phyloP scores from a whole-genome alignment of 2,329 filamentous ascomycete species.

The Rutstroemia sp. region DNA sequence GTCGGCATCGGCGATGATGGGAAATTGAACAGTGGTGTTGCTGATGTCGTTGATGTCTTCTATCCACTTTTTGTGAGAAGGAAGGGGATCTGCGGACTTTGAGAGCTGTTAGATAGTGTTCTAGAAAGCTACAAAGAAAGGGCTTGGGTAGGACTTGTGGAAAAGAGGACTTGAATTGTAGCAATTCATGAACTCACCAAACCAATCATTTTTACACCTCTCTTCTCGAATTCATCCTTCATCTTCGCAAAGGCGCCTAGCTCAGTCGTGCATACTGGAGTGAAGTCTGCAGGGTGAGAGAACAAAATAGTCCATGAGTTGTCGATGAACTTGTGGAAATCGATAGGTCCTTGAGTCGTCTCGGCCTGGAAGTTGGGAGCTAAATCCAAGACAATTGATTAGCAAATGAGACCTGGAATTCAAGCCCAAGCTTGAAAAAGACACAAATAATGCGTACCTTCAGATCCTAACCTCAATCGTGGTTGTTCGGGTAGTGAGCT shows the following conservation, averaged over 20 bases:
- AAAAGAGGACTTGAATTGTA: background rate
- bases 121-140: background rate
- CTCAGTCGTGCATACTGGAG: constrained; percentile 87
- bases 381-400: background rate
- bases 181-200: constrained; percentile 34
- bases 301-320: constrained; percentile 72
- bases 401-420: background rate
- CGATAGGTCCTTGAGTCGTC: constrained; percentile 65
- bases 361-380: constrained; percentile 77
- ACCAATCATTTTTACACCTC: constrained; percentile 81
- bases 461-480: constrained; percentile 13
- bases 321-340: constrained; percentile 72
- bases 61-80: constrained; percentile 79
- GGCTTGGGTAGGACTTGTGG: constrained; percentile 29
- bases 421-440: too few species aligned
- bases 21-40: constrained; percentile 59
- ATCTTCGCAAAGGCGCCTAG: constrained; percentile 70
- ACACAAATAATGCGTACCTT: background rate
- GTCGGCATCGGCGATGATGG: constrained; percentile 72
- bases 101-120: background rate
- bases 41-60: constrained; percentile 74
- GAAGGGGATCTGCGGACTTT: constrained; percentile 67
- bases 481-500: constrained; percentile 9
- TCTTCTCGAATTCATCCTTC: constrained; percentile 70
- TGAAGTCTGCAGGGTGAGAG: constrained; percentile 80